Base-by-base conservation (phyloP, 495 filamentous ascomycete genomes). In the Penicillium subrubescens region DNA sequence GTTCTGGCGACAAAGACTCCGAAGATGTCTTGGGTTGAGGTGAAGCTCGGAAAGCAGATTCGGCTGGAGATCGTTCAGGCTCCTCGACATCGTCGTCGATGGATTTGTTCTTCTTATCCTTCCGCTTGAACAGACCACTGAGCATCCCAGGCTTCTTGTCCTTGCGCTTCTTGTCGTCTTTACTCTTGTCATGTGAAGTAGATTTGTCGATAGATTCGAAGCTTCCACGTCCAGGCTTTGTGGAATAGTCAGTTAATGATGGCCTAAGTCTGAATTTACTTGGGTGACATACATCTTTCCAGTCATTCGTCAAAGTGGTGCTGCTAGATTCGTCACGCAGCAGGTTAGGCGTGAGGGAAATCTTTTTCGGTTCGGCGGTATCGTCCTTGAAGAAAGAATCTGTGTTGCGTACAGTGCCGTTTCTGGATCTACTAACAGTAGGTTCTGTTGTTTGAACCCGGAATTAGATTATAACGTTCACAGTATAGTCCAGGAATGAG, bases 351-450 rank as follows among this genome's bases (percentile, higher is more conserved):
- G 95, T 99, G 34, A 99, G 83, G 2, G 93, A 96, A 64, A 99
- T 97, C 81, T 99, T 99, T 76, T 94, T 91, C 1, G 95, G 97
- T 72, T 97, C 96, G 39, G 90, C 88, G 33, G 88, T 91, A 67
- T 99, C 95, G 64, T 98, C 95, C 75, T 93, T 96, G 84, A 97
- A 97, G 82, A 99, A 97, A 14, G 92, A 96, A 72, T 97, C 93
- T 14, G 91, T 93, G 71, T 94, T 94, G 61, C 94, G 86, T 23
- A 96, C 82, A 46, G 89, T 93, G 33, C 92, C 93, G 72, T 94
- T 94, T 67, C 90, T 88, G 34, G 92, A 92, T 67, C 88, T 88
- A 76, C 82, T 87, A 35, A 84, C 80, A 33, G 78, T 87, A 17
- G 75, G 79, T 64, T 91, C 89, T 77, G 64, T 50, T 41, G 50